phyloP scores from a whole-genome alignment of 2,329 filamentous ascomycete genomes.

The Colletotrichum truncatum region DNA sequence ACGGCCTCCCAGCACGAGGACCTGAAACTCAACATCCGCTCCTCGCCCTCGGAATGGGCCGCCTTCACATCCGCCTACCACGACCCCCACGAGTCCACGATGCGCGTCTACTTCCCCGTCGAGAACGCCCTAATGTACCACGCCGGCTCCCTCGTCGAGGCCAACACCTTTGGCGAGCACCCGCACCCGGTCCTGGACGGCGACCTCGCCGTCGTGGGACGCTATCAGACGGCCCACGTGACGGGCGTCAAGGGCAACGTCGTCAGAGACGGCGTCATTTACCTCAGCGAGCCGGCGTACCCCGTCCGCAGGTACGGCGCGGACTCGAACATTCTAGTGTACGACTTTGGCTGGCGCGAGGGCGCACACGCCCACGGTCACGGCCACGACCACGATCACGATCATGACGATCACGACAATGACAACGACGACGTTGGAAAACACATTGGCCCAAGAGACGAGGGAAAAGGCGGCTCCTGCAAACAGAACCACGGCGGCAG shows the following conservation, averaged over 20 bases:
- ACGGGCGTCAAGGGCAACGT: constrained; percentile 16
- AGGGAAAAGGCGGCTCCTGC: constrained; percentile 15
- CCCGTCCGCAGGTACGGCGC: constrained; percentile 15
- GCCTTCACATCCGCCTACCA: constrained; percentile 12
- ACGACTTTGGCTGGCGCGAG: constrained; percentile 30
- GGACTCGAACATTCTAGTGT: constrained; percentile 20
- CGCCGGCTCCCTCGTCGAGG: constrained; percentile 19
- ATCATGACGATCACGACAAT: no score
- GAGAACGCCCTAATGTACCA: constrained; percentile 27
- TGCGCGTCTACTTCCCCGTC: constrained; percentile 31
- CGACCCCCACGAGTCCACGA: constrained; percentile 13
- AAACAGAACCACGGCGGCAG: constrained; percentile 16
- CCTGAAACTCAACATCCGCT: constrained; percentile 6
- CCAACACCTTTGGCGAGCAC: constrained; percentile 21
- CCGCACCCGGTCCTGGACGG: constrained; percentile 13
- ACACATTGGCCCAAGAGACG: background rate
- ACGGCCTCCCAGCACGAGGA: constrained; percentile 14
- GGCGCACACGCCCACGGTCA: constrained; percentile 16
- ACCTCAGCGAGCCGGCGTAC: constrained; percentile 16
- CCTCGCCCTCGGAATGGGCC: constrained; percentile 1
- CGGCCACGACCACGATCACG: background rate
- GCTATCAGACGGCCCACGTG: constrained; percentile 27
- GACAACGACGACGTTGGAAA: background rate
- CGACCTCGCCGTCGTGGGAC: constrained; percentile 24
- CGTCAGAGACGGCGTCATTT: constrained; percentile 27